Base-by-base conservation (phyloP, 2,329 filamentous ascomycete species). In the Neopestalotiopsis rosae region DNA sequence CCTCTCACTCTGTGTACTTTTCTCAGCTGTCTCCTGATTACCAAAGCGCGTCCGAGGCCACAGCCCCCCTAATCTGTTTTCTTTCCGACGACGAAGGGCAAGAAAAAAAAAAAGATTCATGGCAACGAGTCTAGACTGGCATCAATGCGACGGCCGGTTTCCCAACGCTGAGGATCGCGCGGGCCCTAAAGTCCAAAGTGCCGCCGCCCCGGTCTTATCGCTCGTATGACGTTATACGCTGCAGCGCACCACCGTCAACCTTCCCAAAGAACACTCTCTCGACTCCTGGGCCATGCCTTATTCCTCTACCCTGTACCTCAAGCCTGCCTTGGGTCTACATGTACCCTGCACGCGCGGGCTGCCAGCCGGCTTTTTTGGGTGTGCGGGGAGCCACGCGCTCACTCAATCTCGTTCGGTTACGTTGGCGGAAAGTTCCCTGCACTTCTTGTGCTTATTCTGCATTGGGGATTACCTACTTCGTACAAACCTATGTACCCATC, bases 151-250 rank as follows among this genome's bases (percentile, higher is more conserved):
- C 59, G 28, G 30, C 28, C 45, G 45, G 45, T 52, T 52, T 61
- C 32, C 59, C 59, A 40, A 42, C 59, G 59, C 32, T 20, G 59
- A 61, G 59, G 59, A 61, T 61, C 59, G 59, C 59, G 59, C 59
- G 59, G 59, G 59, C 59, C 34, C 59, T 61, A 61, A 38, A 32
- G 30, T 61, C 59, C 2, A 52, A 61, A 38, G 59, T 61, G 59
- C 59, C 59, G 59, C 32, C 32, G 59, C 59, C 59, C 59, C 59
- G 32, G 32, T 34, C 59, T 61, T 61, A 61, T 61, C 57, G 57
- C 24, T 28, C 59, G 59, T 61, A 61, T 61, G 59, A 61, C 59
- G 59, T 61, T 61, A 61, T 38, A 13, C 17, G n/a, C 30, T 61
- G 59, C 59, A 61, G 30, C 28, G n/a, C 59, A 61, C 7, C 30